Evolutionary conservation across 805 yeast genomes (phyloP).

Genomic region (Teunomyces stri): DNA sequence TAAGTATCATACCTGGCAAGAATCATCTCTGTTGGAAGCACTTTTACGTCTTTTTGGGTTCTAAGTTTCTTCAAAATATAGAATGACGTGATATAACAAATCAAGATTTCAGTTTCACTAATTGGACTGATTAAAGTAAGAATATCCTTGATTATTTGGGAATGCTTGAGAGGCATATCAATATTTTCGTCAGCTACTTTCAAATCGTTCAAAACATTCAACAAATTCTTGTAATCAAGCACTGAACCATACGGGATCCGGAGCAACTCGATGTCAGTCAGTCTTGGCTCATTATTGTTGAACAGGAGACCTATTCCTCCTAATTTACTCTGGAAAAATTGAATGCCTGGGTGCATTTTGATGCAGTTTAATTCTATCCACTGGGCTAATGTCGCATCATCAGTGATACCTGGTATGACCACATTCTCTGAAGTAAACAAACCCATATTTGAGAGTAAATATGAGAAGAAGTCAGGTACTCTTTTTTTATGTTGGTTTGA

Average conservation of each 20-base stretch:
- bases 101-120: slow-evolving; percentile 28
- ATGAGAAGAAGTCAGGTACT: background rate
- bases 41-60: background rate
- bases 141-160: slow-evolving; percentile 19
- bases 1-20: slow-evolving; percentile 22
- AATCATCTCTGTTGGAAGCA: slow-evolving; percentile 16
- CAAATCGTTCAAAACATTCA: slow-evolving; percentile 17
- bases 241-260: slow-evolving; percentile 8
- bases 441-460: background rate
- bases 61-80: slow-evolving; percentile 4
- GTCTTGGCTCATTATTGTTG: slow-evolving; percentile 6
- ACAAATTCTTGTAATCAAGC: slow-evolving; percentile 20
- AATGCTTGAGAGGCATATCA: slow-evolving; percentile 9
- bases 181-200: slow-evolving; percentile 13
- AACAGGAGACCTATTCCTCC: slow-evolving; percentile 35
- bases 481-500: background rate
- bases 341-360: slow-evolving; percentile 12
- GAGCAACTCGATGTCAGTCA: slow-evolving; percentile 9
- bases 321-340: slow-evolving; percentile 18
- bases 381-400: background rate
- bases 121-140: slow-evolving; percentile 21
- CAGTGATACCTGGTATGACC: slow-evolving; percentile 5
- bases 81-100: slow-evolving; percentile 24
- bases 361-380: slow-evolving; percentile 10
- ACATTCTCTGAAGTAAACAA: background rate